Conservation (phyloP, 2,329 filamentous ascomycete species). For the Lasiodiplodia sp. region DNA sequence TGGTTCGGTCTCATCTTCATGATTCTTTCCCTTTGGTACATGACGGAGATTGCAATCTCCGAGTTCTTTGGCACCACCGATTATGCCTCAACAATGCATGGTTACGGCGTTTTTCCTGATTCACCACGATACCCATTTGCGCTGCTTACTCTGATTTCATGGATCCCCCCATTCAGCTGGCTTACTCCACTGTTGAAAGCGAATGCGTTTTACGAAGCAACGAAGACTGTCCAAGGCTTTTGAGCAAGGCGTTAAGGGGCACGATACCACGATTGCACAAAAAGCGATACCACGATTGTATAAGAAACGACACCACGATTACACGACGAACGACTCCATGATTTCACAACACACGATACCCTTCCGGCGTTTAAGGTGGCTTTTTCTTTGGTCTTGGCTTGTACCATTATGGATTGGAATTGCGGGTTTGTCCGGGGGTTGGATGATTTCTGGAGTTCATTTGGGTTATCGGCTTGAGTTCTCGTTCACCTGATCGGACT, state of each 20-base stretch:
- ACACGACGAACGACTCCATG: no score
- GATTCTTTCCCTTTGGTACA: slow-evolving; percentile 18
- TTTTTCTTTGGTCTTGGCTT: neutral
- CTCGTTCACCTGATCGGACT: neutral
- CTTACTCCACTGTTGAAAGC: neutral
- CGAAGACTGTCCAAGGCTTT: neutral
- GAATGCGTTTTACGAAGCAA: neutral
- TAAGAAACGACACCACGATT: neutral
- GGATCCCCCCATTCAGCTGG: slow-evolving; percentile 27
- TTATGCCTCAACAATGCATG: slow-evolving; percentile 56
- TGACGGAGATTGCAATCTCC: slow-evolving; percentile 23
- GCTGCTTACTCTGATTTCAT: slow-evolving; percentile 60
- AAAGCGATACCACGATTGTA: neutral
- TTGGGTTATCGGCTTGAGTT: neutral
- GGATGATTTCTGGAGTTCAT: neutral
- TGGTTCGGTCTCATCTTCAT: slow-evolving; percentile 29
- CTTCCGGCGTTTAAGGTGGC: neutral
- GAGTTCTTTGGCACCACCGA: slow-evolving; percentile 60
- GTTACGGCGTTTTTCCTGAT: slow-evolving; percentile 59
- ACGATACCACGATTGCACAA: neutral
- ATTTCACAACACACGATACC: neutral
- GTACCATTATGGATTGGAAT: neutral
- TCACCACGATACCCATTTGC: slow-evolving; percentile 64
- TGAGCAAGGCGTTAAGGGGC: neutral
- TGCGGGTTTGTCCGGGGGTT: neutral